A percentile compares a stretch with the other conserved stretches of the same genome.
phyloP scores from a whole-genome alignment of 441 rosid species.

The Erodium trifolium region DNA sequence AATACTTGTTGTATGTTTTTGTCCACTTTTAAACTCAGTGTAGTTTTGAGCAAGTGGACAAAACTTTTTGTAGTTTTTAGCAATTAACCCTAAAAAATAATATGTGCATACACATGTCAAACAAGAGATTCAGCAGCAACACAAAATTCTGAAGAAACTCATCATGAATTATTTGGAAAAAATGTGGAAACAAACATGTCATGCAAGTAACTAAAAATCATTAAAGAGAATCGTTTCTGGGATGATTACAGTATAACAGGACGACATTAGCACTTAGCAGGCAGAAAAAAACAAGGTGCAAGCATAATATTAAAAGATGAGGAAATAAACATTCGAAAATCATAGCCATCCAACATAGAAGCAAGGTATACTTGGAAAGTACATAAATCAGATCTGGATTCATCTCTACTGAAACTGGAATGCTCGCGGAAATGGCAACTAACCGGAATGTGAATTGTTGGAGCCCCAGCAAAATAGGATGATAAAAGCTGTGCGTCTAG shows the following conservation, averaged over 20 bases:
- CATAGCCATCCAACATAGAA: not conserved
- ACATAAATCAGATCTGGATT: constrained; percentile 14
- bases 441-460: constrained; percentile 87
- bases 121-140: no score
- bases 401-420: constrained; percentile 11
- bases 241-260: not conserved
- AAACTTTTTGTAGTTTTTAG: no score
- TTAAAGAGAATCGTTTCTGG: not conserved
- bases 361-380: not conserved
- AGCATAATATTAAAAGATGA: not conserved
- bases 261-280: not conserved
- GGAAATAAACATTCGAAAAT: not conserved
- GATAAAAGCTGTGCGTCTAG: constrained; percentile 93
- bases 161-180: not conserved
- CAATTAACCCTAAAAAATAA: no score
- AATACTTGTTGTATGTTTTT: no score
- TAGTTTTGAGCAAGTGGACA: no score
- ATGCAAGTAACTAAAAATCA: not conserved
- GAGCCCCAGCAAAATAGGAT: constrained; percentile 77
- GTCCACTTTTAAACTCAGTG: no score
- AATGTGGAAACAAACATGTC: not conserved
- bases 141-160: not conserved
- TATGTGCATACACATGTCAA: not conserved
- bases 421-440: constrained; percentile 19
- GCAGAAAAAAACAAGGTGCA: not conserved